These are phyloP conservation scores for Reticulascus tulasneorum DNA, from an alignment of 2,329 filamentous ascomycete genomes.

Conservation along the genomic window DNA sequence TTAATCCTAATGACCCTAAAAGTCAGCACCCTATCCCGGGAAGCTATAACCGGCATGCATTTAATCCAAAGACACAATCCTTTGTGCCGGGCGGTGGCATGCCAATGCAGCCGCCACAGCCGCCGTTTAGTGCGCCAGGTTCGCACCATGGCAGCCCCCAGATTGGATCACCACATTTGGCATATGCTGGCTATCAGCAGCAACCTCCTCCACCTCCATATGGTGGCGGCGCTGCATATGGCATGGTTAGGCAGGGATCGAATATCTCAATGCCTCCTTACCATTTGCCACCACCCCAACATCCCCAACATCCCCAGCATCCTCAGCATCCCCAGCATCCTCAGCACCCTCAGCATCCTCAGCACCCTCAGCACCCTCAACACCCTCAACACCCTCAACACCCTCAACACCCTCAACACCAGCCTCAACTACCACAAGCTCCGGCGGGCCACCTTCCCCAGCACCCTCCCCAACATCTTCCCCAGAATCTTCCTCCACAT, in stretches of 20 bases:
- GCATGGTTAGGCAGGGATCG: slow-evolving; percentile 54
- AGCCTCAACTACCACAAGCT: slow-evolving; percentile 29
- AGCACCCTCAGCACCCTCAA: slow-evolving; percentile 35
- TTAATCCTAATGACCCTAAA: slow-evolving; percentile 67
- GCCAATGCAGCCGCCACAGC: slow-evolving; percentile 43
- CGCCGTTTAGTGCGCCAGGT: slow-evolving; percentile 43
- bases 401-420: slow-evolving; percentile 32
- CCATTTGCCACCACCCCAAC: slow-evolving; percentile 30
- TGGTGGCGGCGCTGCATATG: slow-evolving; percentile 40
- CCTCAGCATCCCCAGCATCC: slow-evolving; percentile 30
- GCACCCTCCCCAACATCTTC: slow-evolving; percentile 35
- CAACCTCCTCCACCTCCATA: slow-evolving; percentile 42
- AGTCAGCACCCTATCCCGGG: slow-evolving; percentile 80
- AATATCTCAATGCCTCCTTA: slow-evolving; percentile 51
- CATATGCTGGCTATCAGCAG: slow-evolving; percentile 45
- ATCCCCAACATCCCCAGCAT: slow-evolving; percentile 34
- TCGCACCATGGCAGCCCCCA: slow-evolving; percentile 52
- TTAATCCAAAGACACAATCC: slow-evolving; percentile 91
- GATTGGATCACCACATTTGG: slow-evolving; percentile 46
- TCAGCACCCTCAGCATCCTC: slow-evolving; percentile 27
- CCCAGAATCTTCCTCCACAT: slow-evolving; percentile 37
- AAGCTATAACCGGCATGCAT: slow-evolving; percentile 77
- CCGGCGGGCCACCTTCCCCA: slow-evolving; percentile 29
- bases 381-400: slow-evolving; percentile 43
- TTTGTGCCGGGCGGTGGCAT: slow-evolving; percentile 66